Conservation (phyloP, 169 alveolate genomes). For the Plasmodium billcollinsi region DNA sequence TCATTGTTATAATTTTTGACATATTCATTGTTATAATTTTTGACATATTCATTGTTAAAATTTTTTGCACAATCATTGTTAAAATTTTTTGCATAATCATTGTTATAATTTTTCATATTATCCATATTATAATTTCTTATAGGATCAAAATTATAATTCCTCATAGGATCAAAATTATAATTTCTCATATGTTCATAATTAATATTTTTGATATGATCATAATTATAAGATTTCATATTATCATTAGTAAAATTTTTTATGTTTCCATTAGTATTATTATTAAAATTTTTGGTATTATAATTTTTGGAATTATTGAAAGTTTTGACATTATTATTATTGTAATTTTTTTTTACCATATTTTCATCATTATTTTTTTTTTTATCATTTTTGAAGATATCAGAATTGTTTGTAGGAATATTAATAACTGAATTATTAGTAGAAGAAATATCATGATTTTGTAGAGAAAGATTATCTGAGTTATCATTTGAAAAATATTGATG, state of each 20-base stretch:
- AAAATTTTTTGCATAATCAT: too few relatives aligned
- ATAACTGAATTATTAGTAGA: background rate
- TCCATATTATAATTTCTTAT: too few relatives aligned
- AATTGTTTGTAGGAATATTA: background rate
- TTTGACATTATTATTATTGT: background rate
- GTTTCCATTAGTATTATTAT: background rate
- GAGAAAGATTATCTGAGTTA: background rate
- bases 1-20: too few relatives aligned
- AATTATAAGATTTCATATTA: too few relatives aligned
- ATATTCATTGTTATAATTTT: too few relatives aligned
- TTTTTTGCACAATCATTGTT: too few relatives aligned
- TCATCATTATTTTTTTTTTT: slow-evolving; percentile 1
- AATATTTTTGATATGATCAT: too few relatives aligned
- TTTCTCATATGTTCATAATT: too few relatives aligned
- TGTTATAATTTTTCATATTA: too few relatives aligned
- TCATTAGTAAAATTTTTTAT: background rate
- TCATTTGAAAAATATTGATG: slow-evolving; percentile 10
- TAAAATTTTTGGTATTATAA: background rate
- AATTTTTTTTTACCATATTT: background rate
- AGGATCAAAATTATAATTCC: too few relatives aligned
- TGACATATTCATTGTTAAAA: too few relatives aligned
- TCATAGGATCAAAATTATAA: too few relatives aligned
- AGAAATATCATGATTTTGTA: background rate
- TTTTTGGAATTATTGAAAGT: background rate
- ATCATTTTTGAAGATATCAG: background rate